Percentiles rank a stretch among this genome's conserved stretches.
Conservation (phyloP, 345 rosid genomes). For the Lepidium sativum region DNA sequence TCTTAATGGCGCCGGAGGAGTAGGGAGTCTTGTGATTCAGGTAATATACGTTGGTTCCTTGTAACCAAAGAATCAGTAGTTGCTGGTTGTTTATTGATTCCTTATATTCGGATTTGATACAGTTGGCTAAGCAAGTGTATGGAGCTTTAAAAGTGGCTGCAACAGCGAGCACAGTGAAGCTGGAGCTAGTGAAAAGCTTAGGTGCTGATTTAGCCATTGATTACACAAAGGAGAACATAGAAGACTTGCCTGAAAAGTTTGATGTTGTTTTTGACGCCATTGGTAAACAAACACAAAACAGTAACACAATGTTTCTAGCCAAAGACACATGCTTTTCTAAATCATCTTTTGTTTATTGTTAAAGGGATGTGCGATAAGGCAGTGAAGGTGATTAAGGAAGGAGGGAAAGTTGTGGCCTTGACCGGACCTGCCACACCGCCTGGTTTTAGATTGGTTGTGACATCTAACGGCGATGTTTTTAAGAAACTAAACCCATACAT, state of each 20-base stretch:
- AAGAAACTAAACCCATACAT: slow-evolving; percentile 81
- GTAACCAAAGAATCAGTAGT: not conserved
- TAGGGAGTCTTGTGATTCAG: slow-evolving; percentile 95
- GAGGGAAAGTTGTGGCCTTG: slow-evolving; percentile 84
- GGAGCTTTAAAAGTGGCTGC: slow-evolving; percentile 88
- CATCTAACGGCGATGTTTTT: slow-evolving; percentile 65
- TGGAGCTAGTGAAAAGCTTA: slow-evolving; percentile 62
- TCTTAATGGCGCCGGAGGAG: slow-evolving; percentile 88
- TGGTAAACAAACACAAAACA: slow-evolving; percentile 34
- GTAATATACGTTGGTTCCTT: slow-evolving; percentile 21
- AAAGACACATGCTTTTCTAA: not conserved
- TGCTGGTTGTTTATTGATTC: not conserved
- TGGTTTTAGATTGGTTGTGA: slow-evolving; percentile 88
- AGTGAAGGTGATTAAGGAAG: slow-evolving; percentile 76
- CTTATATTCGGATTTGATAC: not conserved
- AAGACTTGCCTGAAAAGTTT: slow-evolving; percentile 69
- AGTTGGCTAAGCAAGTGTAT: slow-evolving; percentile 85
- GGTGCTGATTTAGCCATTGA: slow-evolving; percentile 89
- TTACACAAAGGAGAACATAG: slow-evolving; percentile 76
- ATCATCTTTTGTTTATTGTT: not conserved
- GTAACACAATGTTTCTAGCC: not conserved
- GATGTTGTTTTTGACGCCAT: slow-evolving; percentile 84
- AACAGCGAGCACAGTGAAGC: slow-evolving; percentile 69
- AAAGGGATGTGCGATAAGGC: slow-evolving; percentile 89
- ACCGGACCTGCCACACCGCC: slow-evolving; percentile 92